Percentiles rank a stretch among this genome's conserved stretches.
Conservation (phyloP, 2,329 filamentous ascomycete species). For the Hirsutella rhossiliensis region DNA sequence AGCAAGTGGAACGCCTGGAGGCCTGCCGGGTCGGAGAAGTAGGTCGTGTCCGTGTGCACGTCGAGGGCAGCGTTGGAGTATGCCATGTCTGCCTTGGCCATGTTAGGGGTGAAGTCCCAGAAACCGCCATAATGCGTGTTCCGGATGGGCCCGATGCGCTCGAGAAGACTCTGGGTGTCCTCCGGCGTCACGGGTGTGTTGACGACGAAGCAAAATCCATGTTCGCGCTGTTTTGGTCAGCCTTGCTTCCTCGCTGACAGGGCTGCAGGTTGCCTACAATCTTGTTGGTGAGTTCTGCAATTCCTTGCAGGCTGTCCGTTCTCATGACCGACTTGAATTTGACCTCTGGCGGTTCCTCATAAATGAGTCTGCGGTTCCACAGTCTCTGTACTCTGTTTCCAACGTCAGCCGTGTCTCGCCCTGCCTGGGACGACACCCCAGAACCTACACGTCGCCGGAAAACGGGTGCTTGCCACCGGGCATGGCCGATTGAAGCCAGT, state of each 20-base stretch:
- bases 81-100: slow-evolving; percentile 78
- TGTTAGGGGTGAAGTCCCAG: slow-evolving; percentile 77
- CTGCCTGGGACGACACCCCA: not conserved
- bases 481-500: slow-evolving; percentile 24
- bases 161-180: slow-evolving; percentile 61
- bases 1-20: slow-evolving; percentile 89
- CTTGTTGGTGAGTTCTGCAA: slow-evolving; percentile 49
- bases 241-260: not conserved
- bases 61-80: slow-evolving; percentile 78
- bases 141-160: slow-evolving; percentile 76
- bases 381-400: slow-evolving; percentile 2
- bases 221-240: slow-evolving; percentile 37
- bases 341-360: slow-evolving; percentile 42
- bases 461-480: not conserved
- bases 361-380: slow-evolving; percentile 20
- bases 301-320: slow-evolving; percentile 28
- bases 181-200: slow-evolving; percentile 54
- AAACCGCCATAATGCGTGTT: slow-evolving; percentile 79
- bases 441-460: too few relatives aligned
- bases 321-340: slow-evolving; percentile 49
- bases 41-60: slow-evolving; percentile 89
- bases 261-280: slow-evolving; percentile 36
- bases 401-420: not conserved
- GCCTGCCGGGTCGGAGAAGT: slow-evolving; percentile 85
- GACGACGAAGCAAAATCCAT: slow-evolving; percentile 70